phyloP scores from a whole-genome alignment of 2,329 filamentous ascomycete species.

The Ophiostoma himal-ulmi region DNA sequence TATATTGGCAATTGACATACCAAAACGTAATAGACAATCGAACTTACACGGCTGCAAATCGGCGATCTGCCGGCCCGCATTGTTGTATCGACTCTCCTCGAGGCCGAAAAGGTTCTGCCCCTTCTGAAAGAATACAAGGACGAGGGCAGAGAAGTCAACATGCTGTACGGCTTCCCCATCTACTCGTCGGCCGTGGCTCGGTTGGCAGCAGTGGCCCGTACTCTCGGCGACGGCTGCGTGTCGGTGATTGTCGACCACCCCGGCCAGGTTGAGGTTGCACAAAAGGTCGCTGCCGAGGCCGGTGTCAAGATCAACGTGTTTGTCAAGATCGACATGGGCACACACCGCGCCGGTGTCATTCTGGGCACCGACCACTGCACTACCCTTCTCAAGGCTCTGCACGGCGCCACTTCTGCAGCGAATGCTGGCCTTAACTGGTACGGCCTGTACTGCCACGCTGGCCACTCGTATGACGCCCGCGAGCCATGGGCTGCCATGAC shows the following conservation, averaged over 20 bases:
- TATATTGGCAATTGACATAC: not conserved
- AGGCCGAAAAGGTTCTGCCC: slow-evolving; percentile 61
- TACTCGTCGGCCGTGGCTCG: slow-evolving; percentile 55
- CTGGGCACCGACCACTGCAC: slow-evolving; percentile 44
- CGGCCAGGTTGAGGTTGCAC: slow-evolving; percentile 48
- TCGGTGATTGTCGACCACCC: slow-evolving; percentile 65
- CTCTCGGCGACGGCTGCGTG: slow-evolving; percentile 52
- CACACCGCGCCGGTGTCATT: slow-evolving; percentile 61
- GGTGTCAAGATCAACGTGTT: slow-evolving; percentile 48
- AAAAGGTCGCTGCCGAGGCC: slow-evolving; percentile 13
- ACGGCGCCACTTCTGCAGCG: slow-evolving; percentile 32
- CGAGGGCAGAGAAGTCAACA: slow-evolving; percentile 52
- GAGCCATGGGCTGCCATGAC: slow-evolving; percentile 51
- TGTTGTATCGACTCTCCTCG: slow-evolving; percentile 67
- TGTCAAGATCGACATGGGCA: slow-evolving; percentile 70
- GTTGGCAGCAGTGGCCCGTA: slow-evolving; percentile 50
- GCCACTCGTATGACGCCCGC: slow-evolving; percentile 61
- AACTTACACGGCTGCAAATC: slow-evolving; percentile 27
- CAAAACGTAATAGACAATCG: slow-evolving; percentile 26
- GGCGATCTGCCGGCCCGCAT: slow-evolving; percentile 46
- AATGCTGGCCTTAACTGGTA: slow-evolving; percentile 40
- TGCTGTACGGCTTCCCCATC: slow-evolving; percentile 68
- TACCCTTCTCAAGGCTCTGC: slow-evolving; percentile 41
- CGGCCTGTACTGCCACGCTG: slow-evolving; percentile 69
- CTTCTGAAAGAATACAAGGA: slow-evolving; percentile 54